Base-by-base conservation (phyloP, 2,329 filamentous ascomycete species). In the Pochonia chlamydosporia region DNA sequence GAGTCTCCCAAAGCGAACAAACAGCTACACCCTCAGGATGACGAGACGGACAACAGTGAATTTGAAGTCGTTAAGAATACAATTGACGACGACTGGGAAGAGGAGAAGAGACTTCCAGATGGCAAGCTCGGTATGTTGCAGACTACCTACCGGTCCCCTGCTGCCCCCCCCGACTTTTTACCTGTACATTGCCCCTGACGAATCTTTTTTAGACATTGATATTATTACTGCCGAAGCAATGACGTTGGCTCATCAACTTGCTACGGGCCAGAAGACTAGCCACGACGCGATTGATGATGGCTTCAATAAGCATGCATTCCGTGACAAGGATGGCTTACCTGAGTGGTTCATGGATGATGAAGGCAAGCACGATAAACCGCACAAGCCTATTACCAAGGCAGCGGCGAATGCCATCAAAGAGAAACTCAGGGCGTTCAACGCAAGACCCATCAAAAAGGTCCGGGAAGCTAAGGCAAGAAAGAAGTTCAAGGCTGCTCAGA, bases 151-250 rank as follows among this genome's bases (percentile, higher is more conserved):
- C n/a, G n/a, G n/a, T n/a, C n/a, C n/a, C n/a, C n/a, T n/a, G n/a
- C n/a, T n/a, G n/a, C n/a, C n/a, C n/a, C n/a, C n/a, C 18, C n/a
- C 31, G 14, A 18, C 5, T 9, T 35, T 18, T 9, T 18, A 23
- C 3, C 21, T 13, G 4, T 20, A 23, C 35, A 3, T 39, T 6
- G 14, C 18, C 20, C 23, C 47, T 53, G 43, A 54, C 60, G 63
- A 56, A 46, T 40, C 3, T 47, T 21, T 24, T 24, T 46, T 30
- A 77, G 91, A 96, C 63, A 95, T 99, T 68, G 90, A 97, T 64
- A 97, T 99, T 60, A 95, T 97, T 61, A 99, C 93, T n/a, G 93
- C 90, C 5, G 93, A 99, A 73, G 93, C 95, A 54, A 99, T 99
- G 93, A 95, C 92, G 1, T 78, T 99, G 14, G 95, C 93, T 1